Evolutionary conservation across 192 early-diverging fungal species (phyloP), one percentile per base, ranked within the genome.

Genomic region (Rhizophagus prolifer): DNA sequence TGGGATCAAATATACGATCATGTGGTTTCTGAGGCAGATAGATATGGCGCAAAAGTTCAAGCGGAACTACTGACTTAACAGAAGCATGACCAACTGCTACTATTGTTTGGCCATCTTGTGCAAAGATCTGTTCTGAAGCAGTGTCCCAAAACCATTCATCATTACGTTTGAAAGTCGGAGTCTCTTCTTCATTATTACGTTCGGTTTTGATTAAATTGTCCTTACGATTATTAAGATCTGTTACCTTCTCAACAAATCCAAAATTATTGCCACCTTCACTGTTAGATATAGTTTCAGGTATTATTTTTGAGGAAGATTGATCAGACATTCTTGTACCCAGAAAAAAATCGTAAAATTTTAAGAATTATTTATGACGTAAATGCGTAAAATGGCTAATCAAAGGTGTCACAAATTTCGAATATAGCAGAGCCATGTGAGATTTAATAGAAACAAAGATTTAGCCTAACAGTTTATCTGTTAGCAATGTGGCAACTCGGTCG

Each of bases 21-120:
- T 72, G 26, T 21, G 70, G 63, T 41, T 78, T 36, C 31, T 73
- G 73, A 13, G 84, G 82, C 12, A 86, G 62, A 62, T 86, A 86
- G 10, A 86, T 31, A n/a, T 78, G 41, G 38, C 82, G 79, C 46
- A 84, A 58, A 14, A 76, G 70, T 16, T 59, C 65, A 38, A 86
- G 78, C 16, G 73, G 64, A 30, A 77, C 79, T 4, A 82, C n/a
- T 26, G 85, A 86, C 1, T 81, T 78, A 26, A 84, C 79, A 16
- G 77, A 63, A 1, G 64, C 26, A 63, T 86, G 80, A 6, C 85
- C 85, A 9, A 86, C 85, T 41, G 64, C 38, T 16, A 68, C 12
- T 76, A 68, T 68, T 23, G 75, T 76, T 23, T 54, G 5, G 13
- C 25, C 44, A 25, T 76, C 72, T 14, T 63, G 7, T 36, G 65